Percentiles rank a stretch among this genome's conserved stretches.
Conservation (phyloP, 345 rosid species). For the Hibiscus mutabilis region DNA sequence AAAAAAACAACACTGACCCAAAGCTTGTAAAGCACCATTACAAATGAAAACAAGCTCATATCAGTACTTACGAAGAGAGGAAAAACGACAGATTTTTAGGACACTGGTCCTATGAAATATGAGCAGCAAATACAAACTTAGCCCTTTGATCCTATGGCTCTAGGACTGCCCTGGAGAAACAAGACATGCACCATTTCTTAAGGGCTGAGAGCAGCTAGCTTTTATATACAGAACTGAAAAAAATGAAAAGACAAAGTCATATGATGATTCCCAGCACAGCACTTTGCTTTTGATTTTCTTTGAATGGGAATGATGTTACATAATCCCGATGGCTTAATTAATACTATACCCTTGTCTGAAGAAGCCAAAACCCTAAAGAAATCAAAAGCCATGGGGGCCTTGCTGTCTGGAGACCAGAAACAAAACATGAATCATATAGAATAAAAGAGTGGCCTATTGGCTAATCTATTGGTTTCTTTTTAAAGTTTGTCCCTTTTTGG, state of each 20-base stretch:
- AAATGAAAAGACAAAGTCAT: conserved; percentile 65
- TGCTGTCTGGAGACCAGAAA: conserved; percentile 42
- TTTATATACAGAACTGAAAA: conserved; percentile 31
- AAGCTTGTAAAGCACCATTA: background rate
- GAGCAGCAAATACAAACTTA: conserved; percentile 1
- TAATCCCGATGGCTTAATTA: conserved; percentile 52
- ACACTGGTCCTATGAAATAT: too few relatives aligned
- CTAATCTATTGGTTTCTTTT: conserved; percentile 17
- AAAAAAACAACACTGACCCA: too few relatives aligned
- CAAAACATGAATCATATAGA: background rate
- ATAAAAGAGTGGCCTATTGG: conserved; percentile 11
- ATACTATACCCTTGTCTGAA: conserved; percentile 51
- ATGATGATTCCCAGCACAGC: conserved; percentile 26
- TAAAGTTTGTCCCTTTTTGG: conserved; percentile 19
- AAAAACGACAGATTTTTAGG: background rate
- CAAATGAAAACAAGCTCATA: background rate
- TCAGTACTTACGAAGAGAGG: conserved; percentile 9
- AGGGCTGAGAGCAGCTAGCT: conserved; percentile 18
- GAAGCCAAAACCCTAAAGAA: conserved; percentile 33
- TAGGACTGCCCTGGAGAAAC: conserved; percentile 37
- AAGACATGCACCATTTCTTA: conserved; percentile 25
- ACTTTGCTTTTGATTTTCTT: background rate
- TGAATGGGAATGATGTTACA: conserved; percentile 20
- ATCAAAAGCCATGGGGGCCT: conserved; percentile 45
- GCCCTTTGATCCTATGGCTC: conserved; percentile 29